Base-by-base conservation (phyloP, 148 eudicot genomes). In the Linanthus parryae region DNA sequence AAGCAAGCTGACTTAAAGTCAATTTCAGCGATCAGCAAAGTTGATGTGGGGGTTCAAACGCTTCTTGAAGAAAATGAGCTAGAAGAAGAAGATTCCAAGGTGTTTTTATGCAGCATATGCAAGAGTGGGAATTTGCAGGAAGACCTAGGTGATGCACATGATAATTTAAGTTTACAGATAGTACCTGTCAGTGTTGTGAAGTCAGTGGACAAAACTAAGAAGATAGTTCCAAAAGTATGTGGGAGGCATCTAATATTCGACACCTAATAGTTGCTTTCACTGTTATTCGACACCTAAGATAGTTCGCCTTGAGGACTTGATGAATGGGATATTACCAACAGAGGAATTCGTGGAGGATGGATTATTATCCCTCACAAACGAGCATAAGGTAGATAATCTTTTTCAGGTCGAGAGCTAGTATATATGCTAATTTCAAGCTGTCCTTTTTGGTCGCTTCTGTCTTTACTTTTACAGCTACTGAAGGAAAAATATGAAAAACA, bases 291-390 rank as follows among this genome's bases (percentile, higher is more conserved):
- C n/a, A n/a, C 96, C 87, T 62, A 92, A 92, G 68, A 92, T 92
- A 48, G 71, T 60, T 63, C 94, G 90, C 35, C 94, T 92, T 65
- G 98, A 87, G 78, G 73, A 80, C 77, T 72, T 87, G 55, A 84
- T 94, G 95, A 96, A 94, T 78, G 99, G 99, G 31, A 70, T 94
- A 26, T 64, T 94, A 63, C 76, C 91, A 26, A 61, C 85, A 53
- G 91, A 84, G 50, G 96, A 94, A 27, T 94, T 88, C 55, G 60
- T 75, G 67, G 96, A 80, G 65, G 85, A 88, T 64, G 96, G 88
- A 60, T 44, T 82, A 24, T 26, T 70, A 48, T 84, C 84, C 40
- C 71, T 94, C n/a, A 73, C 58, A 52, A 78, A 70, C 63, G 99
- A 88, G 65, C 78, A 94, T 45, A 82, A 84, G 85, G 98, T 92